Evolutionary conservation across 495 filamentous ascomycete genomes (phyloP), one percentile per base, ranked within the genome.

Genomic region (Ramalina intermedia): DNA sequence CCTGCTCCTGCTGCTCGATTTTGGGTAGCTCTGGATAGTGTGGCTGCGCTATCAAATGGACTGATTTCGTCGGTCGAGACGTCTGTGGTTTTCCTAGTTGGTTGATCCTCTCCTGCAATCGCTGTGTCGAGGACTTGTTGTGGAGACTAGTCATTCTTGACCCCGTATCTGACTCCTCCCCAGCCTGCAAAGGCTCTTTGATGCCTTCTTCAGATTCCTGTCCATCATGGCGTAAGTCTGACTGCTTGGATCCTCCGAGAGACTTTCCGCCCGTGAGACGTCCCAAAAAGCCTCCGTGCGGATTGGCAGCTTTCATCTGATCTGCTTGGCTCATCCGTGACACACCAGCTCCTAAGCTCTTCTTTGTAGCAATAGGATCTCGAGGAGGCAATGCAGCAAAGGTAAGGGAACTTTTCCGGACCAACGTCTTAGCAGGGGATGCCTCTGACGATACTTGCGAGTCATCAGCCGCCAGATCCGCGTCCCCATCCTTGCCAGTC

Each of bases 381-480:
- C 91, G 79, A 7, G 89, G 85, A 44, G 91, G 91, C 3, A 98
- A 69, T 3, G 91, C 85, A 12, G 93, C 84, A 64, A 98, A 96
- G 44, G 80, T 89, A 44, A 96, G 71, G 56, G 90, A 96, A 63
- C 87, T 95, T 69, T 95, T 95, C 33, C 90, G 82, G 44, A 93
- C 66, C 4, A 75, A 64, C n/a, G 70, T 73, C 43, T 74, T 67
- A 37, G 73, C 79, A 2, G 80, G 79, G 5, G 79, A 81, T 8
- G 63, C 69, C 50, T 81, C 76, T 11, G 80, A 83, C 16, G 78
- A 70, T 29, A 79, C 78, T 37, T 68, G 67, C 20, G 69, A 70
- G 20, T 68, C 70, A 39, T 76, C 74, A 26, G 69, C 62, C 18
- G 58, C 62, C 16, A 66, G 63, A 23, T 77, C 70, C 35, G 76